These are phyloP conservation scores for Tricholoma bakamatsutake DNA, from an alignment of 768 basidiomycete genomes.

Conservation along the genomic window DNA sequence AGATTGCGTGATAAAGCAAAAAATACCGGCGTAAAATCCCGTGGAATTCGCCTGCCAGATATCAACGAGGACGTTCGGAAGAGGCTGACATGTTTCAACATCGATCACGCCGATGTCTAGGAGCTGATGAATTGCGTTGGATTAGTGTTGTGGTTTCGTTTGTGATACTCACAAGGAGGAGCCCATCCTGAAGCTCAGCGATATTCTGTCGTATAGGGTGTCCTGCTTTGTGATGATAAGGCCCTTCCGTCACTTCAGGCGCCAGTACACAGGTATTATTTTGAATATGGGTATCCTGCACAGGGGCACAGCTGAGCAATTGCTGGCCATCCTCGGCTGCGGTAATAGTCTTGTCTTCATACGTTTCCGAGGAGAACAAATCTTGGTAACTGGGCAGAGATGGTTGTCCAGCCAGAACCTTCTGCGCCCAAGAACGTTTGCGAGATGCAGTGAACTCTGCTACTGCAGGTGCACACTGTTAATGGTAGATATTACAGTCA, in stretches of 20 bases:
- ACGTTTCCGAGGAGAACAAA: conserved; percentile 35
- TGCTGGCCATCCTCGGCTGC: conserved; percentile 22
- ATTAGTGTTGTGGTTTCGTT: neutral
- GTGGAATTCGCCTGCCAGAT: conserved; percentile 58
- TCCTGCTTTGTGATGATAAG: conserved; percentile 45
- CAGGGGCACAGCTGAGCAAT: conserved; percentile 39
- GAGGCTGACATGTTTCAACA: conserved; percentile 48
- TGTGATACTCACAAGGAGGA: conserved; percentile 36
- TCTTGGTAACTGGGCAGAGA: conserved; percentile 33
- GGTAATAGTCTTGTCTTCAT: conserved; percentile 24
- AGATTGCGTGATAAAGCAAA: neutral
- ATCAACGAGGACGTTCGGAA: conserved; percentile 52
- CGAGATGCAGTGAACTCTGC: conserved; percentile 45
- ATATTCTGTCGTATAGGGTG: conserved; percentile 51
- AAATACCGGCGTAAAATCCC: conserved; percentile 43
- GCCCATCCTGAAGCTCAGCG: conserved; percentile 45
- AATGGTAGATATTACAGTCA: neutral
- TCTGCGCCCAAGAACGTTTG: conserved; percentile 41
- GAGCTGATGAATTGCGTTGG: conserved; percentile 20
- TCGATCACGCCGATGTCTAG: conserved; percentile 55
- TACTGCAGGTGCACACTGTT: conserved; percentile 47
- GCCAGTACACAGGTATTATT: conserved; percentile 52
- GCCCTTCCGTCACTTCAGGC: conserved; percentile 49
- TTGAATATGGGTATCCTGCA: conserved; percentile 42
- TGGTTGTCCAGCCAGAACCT: conserved; percentile 35